phyloP scores from a whole-genome alignment of 768 basidiomycete species.

The Auricularia auricula-judae region DNA sequence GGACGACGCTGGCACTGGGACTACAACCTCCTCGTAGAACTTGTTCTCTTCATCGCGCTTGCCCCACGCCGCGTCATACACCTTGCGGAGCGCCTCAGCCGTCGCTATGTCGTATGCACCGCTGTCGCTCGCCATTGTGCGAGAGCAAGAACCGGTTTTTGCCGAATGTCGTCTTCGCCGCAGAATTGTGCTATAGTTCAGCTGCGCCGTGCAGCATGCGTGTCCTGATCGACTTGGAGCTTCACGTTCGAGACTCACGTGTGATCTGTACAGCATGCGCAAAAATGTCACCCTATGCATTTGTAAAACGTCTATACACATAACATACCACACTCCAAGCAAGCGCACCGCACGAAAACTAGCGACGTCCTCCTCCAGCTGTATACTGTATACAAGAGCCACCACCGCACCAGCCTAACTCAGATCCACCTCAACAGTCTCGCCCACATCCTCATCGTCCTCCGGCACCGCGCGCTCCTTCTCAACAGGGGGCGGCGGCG shows the following conservation, averaged over 20 bases:
- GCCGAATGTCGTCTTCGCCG: too few relatives aligned
- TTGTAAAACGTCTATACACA: too few relatives aligned
- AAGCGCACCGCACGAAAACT: too few relatives aligned
- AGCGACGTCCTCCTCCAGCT: too few relatives aligned
- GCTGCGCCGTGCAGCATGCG: too few relatives aligned
- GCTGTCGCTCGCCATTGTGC: neutral
- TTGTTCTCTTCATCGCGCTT: neutral
- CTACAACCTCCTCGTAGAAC: neutral
- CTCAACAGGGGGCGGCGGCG: slow-evolving; percentile 68
- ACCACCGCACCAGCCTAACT: neutral
- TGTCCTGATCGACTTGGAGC: too few relatives aligned
- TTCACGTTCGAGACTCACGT: too few relatives aligned
- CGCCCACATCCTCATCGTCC: slow-evolving; percentile 65
- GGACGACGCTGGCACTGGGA: neutral
- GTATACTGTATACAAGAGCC: too few relatives aligned
- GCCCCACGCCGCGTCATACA: neutral
- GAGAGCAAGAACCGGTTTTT: neutral
- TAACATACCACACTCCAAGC: too few relatives aligned
- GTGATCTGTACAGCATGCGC: too few relatives aligned
- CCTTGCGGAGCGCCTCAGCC: neutral
- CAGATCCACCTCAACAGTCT: slow-evolving; percentile 55
- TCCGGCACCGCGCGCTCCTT: slow-evolving; percentile 52
- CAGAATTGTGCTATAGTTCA: too few relatives aligned
- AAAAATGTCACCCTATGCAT: too few relatives aligned
- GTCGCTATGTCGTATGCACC: neutral